A percentile compares a stretch with the other conserved stretches of the same genome.
These are phyloP conservation scores for Rhamnella rubrinervis DNA, from an alignment of 331 rosid species.

Conservation along the genomic window DNA sequence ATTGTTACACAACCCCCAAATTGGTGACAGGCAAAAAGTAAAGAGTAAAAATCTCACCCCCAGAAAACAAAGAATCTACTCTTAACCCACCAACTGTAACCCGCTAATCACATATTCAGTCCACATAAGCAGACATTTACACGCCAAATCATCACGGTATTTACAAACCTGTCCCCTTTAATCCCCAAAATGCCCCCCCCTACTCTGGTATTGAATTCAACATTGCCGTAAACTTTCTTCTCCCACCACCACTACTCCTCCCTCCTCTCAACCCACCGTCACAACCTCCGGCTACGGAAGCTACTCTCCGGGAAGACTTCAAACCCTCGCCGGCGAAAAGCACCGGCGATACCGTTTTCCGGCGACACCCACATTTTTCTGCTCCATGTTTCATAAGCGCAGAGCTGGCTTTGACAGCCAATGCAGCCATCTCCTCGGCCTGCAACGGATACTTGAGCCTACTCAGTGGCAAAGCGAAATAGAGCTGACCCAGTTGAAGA, in stretches of 20 bases:
- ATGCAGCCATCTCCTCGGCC: slow-evolving; percentile 91
- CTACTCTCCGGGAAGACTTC: slow-evolving; percentile 22
- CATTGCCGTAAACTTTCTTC: slow-evolving; percentile 37
- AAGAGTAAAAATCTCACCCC: not conserved
- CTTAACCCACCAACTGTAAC: not conserved
- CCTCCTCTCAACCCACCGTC: slow-evolving; percentile 41
- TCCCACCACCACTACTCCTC: slow-evolving; percentile 23
- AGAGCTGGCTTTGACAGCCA: slow-evolving; percentile 91
- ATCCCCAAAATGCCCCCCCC: slow-evolving; percentile 45
- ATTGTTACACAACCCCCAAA: slow-evolving; percentile 23
- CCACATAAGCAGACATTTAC: slow-evolving; percentile 14
- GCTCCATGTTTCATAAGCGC: slow-evolving; percentile 63
- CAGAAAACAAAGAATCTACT: not conserved
- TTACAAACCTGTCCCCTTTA: slow-evolving; percentile 16
- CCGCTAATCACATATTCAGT: slow-evolving; percentile 9
- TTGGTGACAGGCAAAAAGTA: not conserved
- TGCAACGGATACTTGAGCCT: slow-evolving; percentile 52
- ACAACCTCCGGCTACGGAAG: not conserved
- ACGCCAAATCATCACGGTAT: slow-evolving; percentile 26
- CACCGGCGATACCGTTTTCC: slow-evolving; percentile 41
- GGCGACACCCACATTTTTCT: slow-evolving; percentile 39
- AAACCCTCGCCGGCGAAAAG: slow-evolving; percentile 35
- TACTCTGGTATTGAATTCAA: slow-evolving; percentile 79
- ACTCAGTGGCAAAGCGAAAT: slow-evolving; percentile 74
- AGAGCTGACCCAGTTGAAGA: slow-evolving; percentile 80